These are phyloP conservation scores for Neoascochyta sp. DNA, from an alignment of 2,329 filamentous ascomycete species.

Conservation along the genomic window DNA sequence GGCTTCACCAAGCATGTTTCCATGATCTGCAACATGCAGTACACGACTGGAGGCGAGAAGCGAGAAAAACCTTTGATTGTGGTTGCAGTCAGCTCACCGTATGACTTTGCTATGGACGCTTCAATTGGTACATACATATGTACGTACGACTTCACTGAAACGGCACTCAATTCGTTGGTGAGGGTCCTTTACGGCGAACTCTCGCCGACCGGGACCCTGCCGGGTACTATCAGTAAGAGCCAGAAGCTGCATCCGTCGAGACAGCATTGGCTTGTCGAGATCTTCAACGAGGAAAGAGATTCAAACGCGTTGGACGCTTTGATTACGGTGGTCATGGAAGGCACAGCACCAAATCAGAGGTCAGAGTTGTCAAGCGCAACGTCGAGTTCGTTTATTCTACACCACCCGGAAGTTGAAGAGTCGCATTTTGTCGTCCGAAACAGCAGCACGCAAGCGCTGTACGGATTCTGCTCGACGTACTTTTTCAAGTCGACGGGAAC, in stretches of 20 bases:
- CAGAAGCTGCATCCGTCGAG: constrained; percentile 84
- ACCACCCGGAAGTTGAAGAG: constrained; percentile 68
- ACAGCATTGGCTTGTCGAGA: constrained; percentile 92
- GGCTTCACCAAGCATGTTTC: constrained; percentile 95
- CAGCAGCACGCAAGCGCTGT: constrained; percentile 84
- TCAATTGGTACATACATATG: constrained; percentile 89
- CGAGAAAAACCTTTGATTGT: constrained; percentile 81
- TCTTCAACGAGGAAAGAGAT: constrained; percentile 78
- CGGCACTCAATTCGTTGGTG: constrained; percentile 78
- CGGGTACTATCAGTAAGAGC: constrained; percentile 77
- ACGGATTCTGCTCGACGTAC: constrained; percentile 90
- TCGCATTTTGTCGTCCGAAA: constrained; percentile 90
- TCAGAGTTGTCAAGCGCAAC: constrained; percentile 67
- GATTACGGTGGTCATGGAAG: constrained; percentile 64
- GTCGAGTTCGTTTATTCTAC: constrained; percentile 72
- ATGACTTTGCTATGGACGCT: constrained; percentile 92
- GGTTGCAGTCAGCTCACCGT: constrained; percentile 89
- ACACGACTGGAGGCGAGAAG: constrained; percentile 65
- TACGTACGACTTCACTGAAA: constrained; percentile 95
- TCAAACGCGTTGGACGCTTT: constrained; percentile 69
- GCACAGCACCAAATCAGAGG: constrained; percentile 61
- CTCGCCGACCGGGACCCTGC: constrained; percentile 53
- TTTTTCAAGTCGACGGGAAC: constrained; percentile 65
- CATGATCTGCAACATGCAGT: constrained; percentile 86
- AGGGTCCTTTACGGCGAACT: constrained; percentile 78